These are phyloP conservation scores for Phialemonium atrogriseum DNA, from an alignment of 2,329 filamentous ascomycete species.

Conservation along the genomic window DNA sequence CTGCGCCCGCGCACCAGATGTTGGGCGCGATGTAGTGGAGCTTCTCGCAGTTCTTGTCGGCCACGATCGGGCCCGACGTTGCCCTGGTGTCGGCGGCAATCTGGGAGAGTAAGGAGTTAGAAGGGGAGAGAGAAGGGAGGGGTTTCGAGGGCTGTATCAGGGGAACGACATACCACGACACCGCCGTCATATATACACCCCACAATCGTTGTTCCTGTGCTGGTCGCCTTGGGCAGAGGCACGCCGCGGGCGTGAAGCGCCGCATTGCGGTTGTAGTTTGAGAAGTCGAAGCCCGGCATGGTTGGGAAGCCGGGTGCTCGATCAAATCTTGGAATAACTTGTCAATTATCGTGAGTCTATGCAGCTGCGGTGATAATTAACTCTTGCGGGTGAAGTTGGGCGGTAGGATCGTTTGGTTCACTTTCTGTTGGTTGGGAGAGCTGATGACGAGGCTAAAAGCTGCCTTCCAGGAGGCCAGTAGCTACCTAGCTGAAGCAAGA, in stretches of 20 bases:
- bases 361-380: background rate
- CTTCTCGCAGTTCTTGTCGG: conserved; percentile 99
- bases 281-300: conserved; percentile 99
- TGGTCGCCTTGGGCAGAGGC: conserved; percentile 93
- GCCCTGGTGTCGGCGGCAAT: conserved; percentile 98
- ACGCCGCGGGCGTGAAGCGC: conserved; percentile 91
- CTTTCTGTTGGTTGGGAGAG: conserved; percentile 17
- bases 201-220: conserved; percentile 97
- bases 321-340: too few species aligned
- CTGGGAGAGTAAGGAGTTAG: conserved; percentile 31
- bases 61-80: conserved; percentile 94
- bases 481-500: conserved; percentile 1
- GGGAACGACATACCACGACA: conserved; percentile 65
- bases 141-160: background rate
- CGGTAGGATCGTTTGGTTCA: conserved; percentile 11
- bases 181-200: conserved; percentile 95
- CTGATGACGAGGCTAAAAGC: conserved; percentile 49
- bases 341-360: too few species aligned
- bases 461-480: conserved; percentile 30
- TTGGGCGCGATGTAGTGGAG: conserved; percentile 97
- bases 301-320: too few species aligned
- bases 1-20: conserved; percentile 98
- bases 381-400: conserved; percentile 9
- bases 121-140: background rate
- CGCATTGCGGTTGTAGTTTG: conserved; percentile 98